Evolutionary conservation across 768 basidiomycete genomes (phyloP).

Genomic region (Xerocomus spinulosus): DNA sequence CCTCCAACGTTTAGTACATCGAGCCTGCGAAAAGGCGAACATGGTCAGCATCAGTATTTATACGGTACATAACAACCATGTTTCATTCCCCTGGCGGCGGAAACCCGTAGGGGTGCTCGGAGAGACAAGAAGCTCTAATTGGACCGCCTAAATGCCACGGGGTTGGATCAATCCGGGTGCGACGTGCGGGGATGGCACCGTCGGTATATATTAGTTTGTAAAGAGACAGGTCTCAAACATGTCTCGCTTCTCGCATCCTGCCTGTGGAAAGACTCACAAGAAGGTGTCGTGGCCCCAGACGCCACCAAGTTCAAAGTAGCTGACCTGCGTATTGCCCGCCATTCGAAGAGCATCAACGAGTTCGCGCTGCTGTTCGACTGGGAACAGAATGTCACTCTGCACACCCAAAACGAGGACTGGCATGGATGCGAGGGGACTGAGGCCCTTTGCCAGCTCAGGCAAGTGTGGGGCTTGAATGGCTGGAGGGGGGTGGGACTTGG

Average conservation of each 20-base stretch:
- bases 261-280: slow-evolving; percentile 49
- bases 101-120: not conserved
- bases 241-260: not conserved
- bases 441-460: slow-evolving; percentile 70
- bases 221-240: not conserved
- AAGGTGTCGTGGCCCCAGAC: slow-evolving; percentile 99
- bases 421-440: slow-evolving; percentile 67
- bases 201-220: slow-evolving; percentile 10
- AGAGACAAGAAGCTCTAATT: not conserved
- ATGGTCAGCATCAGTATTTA: slow-evolving; percentile 9
- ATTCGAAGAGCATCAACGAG: slow-evolving; percentile 86
- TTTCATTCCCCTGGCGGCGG: not conserved
- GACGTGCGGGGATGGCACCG: not conserved
- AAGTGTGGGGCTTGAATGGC: slow-evolving; percentile 72
- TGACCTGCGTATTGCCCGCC: slow-evolving; percentile 83
- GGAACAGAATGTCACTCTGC: slow-evolving; percentile 95
- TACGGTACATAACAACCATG: not conserved
- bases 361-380: slow-evolving; percentile 96
- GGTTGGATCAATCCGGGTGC: slow-evolving; percentile 7
- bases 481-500: slow-evolving; percentile 70
- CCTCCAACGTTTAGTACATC: slow-evolving; percentile 89
- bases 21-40: slow-evolving; percentile 42
- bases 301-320: slow-evolving; percentile 95
- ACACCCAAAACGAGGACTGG: slow-evolving; percentile 89
- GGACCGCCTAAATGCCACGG: not conserved